Conservation (phyloP, 2,329 filamentous ascomycete genomes). For the Chaetomium sp. region DNA sequence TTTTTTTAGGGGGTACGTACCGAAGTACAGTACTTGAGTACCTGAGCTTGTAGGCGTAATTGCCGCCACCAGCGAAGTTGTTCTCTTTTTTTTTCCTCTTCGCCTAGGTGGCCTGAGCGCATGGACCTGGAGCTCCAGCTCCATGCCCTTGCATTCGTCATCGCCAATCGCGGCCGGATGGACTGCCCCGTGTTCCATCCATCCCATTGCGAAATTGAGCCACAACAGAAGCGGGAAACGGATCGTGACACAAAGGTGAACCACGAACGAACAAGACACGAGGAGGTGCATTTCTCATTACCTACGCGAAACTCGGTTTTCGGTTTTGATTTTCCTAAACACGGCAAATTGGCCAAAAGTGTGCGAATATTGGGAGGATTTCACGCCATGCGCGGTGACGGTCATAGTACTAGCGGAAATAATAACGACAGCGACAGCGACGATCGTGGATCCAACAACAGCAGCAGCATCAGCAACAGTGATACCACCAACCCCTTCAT, state of each 20-base stretch:
- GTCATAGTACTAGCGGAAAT: neutral
- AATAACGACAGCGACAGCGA: neutral
- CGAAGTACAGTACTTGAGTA: too few species aligned
- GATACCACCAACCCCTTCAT: conserved; percentile 10
- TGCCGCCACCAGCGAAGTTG: too few species aligned
- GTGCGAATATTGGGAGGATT: too few species aligned
- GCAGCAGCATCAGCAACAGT: neutral
- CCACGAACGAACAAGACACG: neutral
- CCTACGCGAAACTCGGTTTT: neutral
- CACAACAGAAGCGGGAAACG: neutral
- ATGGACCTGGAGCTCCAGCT: too few species aligned
- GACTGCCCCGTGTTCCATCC: neutral
- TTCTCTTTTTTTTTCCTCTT: too few species aligned
- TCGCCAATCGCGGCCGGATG: neutral
- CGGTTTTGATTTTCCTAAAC: too few species aligned
- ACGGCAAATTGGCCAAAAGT: too few species aligned
- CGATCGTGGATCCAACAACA: neutral
- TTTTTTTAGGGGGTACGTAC: too few species aligned
- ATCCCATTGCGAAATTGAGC: too few species aligned
- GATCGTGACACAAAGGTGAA: neutral
- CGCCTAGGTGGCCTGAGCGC: too few species aligned
- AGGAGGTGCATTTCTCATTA: neutral
- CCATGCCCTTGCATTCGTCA: neutral
- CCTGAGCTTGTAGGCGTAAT: too few species aligned
- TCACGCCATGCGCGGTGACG: too few species aligned